These are phyloP conservation scores for Ilex aquifolium DNA, from an alignment of 257 asterid species.

Conservation along the genomic window DNA sequence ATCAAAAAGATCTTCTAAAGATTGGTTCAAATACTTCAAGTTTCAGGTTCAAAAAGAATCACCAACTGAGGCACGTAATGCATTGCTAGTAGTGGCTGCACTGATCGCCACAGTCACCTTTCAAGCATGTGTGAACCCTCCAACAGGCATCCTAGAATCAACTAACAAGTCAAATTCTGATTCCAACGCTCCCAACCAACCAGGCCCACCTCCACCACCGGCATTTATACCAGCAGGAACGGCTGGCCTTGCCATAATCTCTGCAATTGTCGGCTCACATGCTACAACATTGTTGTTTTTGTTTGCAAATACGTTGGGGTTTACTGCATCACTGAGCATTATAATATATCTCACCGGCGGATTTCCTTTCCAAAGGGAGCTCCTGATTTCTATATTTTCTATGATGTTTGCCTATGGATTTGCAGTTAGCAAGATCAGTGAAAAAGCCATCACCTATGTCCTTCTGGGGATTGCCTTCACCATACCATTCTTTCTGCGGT, in stretches of 20 bases:
- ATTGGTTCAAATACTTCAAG: no score
- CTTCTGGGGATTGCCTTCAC: constrained; percentile 6
- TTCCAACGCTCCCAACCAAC: no score
- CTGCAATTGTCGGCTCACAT: no score
- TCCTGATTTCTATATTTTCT: constrained; percentile 13
- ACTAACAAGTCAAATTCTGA: no score
- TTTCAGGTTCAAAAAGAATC: constrained; percentile 8
- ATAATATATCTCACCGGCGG: constrained; percentile 20
- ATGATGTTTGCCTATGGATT: constrained; percentile 17
- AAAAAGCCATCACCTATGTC: constrained; percentile 1
- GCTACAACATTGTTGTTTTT: no score
- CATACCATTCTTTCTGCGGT: constrained; percentile 13
- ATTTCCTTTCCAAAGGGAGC: constrained; percentile 19
- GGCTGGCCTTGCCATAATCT: no score
- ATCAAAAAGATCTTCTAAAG: no score
- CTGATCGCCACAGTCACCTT: constrained; percentile 21
- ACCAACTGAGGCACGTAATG: constrained; percentile 14
- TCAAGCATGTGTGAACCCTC: constrained; percentile 24
- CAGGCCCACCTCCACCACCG: no score
- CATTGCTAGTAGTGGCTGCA: constrained; percentile 23
- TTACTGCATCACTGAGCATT: constrained; percentile 18
- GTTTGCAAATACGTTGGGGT: constrained; percentile 13
- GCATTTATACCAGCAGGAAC: no score
- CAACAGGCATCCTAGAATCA: no score
- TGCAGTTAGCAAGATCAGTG: background rate